phyloP scores from a whole-genome alignment of 345 rosid species.

The Hibiscus mutabilis region DNA sequence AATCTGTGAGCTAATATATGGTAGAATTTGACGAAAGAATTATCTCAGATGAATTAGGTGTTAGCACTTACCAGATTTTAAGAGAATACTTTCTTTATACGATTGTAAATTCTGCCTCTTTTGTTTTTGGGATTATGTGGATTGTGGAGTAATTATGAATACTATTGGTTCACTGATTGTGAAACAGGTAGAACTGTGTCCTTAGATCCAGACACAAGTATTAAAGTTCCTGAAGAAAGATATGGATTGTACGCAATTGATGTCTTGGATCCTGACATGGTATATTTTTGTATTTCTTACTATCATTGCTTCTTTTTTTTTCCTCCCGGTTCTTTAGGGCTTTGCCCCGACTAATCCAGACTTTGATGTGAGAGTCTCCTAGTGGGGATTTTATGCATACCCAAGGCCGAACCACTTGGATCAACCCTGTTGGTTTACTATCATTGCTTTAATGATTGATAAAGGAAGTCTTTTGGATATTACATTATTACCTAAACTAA shows the following conservation, averaged over 20 bases:
- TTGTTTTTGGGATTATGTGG: background rate
- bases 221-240: constrained; percentile 88
- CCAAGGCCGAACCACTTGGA: too few relatives aligned
- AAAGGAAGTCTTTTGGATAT: too few relatives aligned
- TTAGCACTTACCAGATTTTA: background rate
- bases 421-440: too few relatives aligned
- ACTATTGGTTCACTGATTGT: background rate
- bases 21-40: background rate
- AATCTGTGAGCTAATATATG: background rate
- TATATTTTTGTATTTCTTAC: constrained; percentile 11
- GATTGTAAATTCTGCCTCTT: background rate
- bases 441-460: too few relatives aligned
- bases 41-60: background rate
- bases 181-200: constrained; percentile 68
- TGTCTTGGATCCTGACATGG: constrained; percentile 94
- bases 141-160: background rate
- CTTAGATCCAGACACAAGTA: constrained; percentile 52
- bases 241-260: constrained; percentile 80
- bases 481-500: too few relatives aligned
- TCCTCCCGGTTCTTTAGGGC: too few relatives aligned
- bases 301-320: background rate
- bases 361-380: too few relatives aligned
- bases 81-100: background rate
- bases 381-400: too few relatives aligned
- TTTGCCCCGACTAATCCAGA: background rate